Evolutionary conservation across 306 rosid genomes (phyloP), one percentile per base, ranked within the genome.

Genomic region (Cicer pinnatifidum): DNA sequence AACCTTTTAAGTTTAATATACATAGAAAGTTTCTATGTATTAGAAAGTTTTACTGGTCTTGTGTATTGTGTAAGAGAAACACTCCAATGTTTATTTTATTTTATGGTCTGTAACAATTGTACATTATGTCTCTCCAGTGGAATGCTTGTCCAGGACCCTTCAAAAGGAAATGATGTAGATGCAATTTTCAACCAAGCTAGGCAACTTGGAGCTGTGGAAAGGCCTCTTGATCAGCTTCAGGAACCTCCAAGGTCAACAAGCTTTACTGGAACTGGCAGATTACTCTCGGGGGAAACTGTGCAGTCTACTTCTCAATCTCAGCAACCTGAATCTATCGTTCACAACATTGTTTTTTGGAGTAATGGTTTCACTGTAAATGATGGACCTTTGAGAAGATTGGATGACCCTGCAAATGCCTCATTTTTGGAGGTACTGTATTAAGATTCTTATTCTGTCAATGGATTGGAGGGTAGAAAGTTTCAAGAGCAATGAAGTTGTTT

Each of bases 131-230:
- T 82, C 59, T 76, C 78, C 89, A 94, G 99, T 83, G 99, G 99
- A 78, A 94, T 94, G 99, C 97, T 94, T 69, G 97, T 91, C 68
- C 99, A 94, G 85, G 99, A 94, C 86, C 97, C 99, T 68, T 47
- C 93, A 1, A 94, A 94, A 85, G 91, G 84, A 48, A 90, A 91
- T 71, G 91, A 87, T 54, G 99, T 94, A 73, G 96, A 91, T 78
- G 90, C 90, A 23, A 90, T 91, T 73, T 91, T 94, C 72, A 86
- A 89, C 75, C 95, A 89, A 76, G 97, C 95, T 20, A 89, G 91
- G 87, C 89, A 91, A 81, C 84, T 89, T 50, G 97, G 97, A 75
- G 98, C 97, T 15, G 87, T 90, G 40, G 97, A 88, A 83, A 89
- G 92, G 83, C 91, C 96, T 23, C 67, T 89, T 69, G 90, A 87